Evolutionary conservation across 2,329 filamentous ascomycete species (phyloP).

Genomic region (Fusarium begoniae): DNA sequence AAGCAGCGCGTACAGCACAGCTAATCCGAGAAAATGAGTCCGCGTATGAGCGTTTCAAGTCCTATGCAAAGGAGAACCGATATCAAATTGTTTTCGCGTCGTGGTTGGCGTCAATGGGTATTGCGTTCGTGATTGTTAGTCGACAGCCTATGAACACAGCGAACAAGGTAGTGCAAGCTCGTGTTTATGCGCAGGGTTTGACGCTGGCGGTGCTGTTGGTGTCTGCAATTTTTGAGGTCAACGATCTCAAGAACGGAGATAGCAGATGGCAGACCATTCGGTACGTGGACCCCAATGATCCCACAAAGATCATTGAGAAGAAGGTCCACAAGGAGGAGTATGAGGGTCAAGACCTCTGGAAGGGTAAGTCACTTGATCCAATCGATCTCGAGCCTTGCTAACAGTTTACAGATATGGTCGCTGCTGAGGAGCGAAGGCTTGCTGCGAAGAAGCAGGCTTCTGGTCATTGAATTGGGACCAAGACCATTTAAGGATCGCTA

Average conservation of each 20-base stretch:
- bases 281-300: constrained; percentile 82
- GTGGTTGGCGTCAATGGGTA: constrained; percentile 87
- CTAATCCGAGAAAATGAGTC: constrained; percentile 66
- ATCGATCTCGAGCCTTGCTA: background rate
- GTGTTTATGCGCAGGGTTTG: constrained; percentile 91
- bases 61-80: constrained; percentile 81
- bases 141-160: constrained; percentile 76
- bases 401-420: constrained; percentile 76
- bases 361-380: constrained; percentile 61
- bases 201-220: constrained; percentile 85
- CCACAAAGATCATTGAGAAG: constrained; percentile 88
- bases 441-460: constrained; percentile 49
- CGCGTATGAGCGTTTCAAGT: constrained; percentile 67
- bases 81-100: constrained; percentile 85
- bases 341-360: constrained; percentile 92
- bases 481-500: background rate
- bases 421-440: constrained; percentile 74
- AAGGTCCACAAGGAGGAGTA: constrained; percentile 87
- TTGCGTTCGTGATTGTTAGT: constrained; percentile 78
- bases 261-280: constrained; percentile 86
- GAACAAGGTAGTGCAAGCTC: constrained; percentile 93
- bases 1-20: constrained; percentile 64
- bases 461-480: background rate
- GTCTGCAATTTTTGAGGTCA: constrained; percentile 81
- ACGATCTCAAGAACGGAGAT: constrained; percentile 78